A percentile compares a stretch with the other conserved stretches of the same genome.
These are phyloP conservation scores for Saccharomycopsis vini DNA, from an alignment of 805 yeast species.

Conservation along the genomic window DNA sequence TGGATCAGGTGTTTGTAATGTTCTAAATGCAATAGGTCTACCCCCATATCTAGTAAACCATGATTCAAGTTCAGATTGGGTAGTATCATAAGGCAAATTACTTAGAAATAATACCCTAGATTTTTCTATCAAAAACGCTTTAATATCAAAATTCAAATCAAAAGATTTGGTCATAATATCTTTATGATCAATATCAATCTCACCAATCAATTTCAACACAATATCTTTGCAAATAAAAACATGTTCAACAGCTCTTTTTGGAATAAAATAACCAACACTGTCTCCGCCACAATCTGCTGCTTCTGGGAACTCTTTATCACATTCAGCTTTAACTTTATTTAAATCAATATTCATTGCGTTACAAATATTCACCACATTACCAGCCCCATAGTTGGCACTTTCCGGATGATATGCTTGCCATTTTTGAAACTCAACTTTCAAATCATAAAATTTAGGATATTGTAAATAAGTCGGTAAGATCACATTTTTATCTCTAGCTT, in stretches of 20 bases:
- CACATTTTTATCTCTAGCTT: constrained; percentile 68
- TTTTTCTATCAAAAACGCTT: constrained; percentile 63
- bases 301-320: not conserved
- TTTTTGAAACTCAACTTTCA: constrained; percentile 61
- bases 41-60: constrained; percentile 89
- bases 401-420: constrained; percentile 64
- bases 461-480: constrained; percentile 66
- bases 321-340: constrained; percentile 5
- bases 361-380: constrained; percentile 22
- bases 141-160: constrained; percentile 49
- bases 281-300: not conserved
- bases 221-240: not conserved
- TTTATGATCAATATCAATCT: too few species aligned
- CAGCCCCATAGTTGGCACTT: constrained; percentile 25
- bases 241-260: constrained; percentile 9
- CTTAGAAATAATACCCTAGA: constrained; percentile 72
- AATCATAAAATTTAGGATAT: constrained; percentile 42
- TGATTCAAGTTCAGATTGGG: constrained; percentile 81
- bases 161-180: constrained; percentile 42
- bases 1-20: constrained; percentile 55
- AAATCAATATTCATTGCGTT: constrained; percentile 25
- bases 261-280: not conserved
- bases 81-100: constrained; percentile 78
- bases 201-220: not conserved
- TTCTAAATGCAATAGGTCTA: constrained; percentile 85